Evolutionary conservation across 2,329 filamentous ascomycete species (phyloP), one percentile per base, ranked within the genome.

Genomic region (Rhynchosporium agropyri): DNA sequence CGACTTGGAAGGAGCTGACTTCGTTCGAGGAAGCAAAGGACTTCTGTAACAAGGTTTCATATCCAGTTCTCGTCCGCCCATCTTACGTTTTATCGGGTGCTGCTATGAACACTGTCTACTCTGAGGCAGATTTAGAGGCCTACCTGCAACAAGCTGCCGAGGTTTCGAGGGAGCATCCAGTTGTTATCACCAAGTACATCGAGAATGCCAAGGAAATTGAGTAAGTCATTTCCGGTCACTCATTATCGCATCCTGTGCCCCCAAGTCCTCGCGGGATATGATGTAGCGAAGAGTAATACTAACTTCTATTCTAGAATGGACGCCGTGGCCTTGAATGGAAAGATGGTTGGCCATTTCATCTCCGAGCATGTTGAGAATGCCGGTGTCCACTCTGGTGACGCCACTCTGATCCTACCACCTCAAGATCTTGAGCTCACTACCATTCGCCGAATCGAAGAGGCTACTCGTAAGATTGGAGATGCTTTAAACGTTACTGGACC

Each of bases 201-300:
- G 95, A 99, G 81, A 95, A 96, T 70, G 95, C 95, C 68, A 98
- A 99, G 82, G 95, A 99, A 77, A 98, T 99, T 67, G 95, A 99
- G 33, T 36, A 36, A 36, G 33, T 36, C 33, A 6, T 36, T 36
- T 10, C 33, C 33, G 6, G 33, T 36, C 33, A 20, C 33, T 36
- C 33, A 36, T 1, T 36, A 36, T 10, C 9, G 9, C 33, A 36
- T 36, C 9, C 9, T 10, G 9, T 36, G 33, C 9, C 33, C 33
- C 33, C 33, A 6, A 36, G 6, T 10, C 5, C 33, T 36, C 9
- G 6, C 33, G 6, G 33, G 33, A 36, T 10, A 36, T 36, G 6
- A 20, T 36, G 33, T 36, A 36, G 9, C 33, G 9, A 36, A 36
- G 33, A 36, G 33, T 36, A 36, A 36, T 3, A 36, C 33, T 36